A percentile compares a stretch with the other conserved stretches of the same genome.
Evolutionary conservation across 2,329 filamentous ascomycete species (phyloP).

Genomic region (Talaromyces islandicus): DNA sequence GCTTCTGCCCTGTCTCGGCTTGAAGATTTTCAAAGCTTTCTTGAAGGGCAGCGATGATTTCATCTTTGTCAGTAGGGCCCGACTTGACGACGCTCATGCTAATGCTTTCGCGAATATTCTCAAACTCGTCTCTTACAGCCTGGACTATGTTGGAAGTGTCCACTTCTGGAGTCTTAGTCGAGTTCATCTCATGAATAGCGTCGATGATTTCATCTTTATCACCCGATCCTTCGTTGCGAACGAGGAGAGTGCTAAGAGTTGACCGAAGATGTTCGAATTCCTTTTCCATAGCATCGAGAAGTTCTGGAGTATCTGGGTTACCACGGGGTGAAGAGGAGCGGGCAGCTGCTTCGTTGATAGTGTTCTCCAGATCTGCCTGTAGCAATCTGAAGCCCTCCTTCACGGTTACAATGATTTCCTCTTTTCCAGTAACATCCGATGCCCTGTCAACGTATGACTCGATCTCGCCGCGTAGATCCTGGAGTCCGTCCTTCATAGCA

Average conservation of each 20-base stretch:
- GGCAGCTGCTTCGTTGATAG: constrained; percentile 39
- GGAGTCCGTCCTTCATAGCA: constrained; percentile 79
- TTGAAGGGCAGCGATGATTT: constrained; percentile 53
- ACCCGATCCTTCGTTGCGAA: constrained; percentile 51
- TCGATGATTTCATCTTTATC: constrained; percentile 59
- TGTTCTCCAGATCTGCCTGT: constrained; percentile 52
- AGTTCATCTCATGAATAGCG: constrained; percentile 47
- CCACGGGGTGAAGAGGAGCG: constrained; percentile 24
- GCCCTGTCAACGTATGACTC: constrained; percentile 73
- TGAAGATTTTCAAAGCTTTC: constrained; percentile 40
- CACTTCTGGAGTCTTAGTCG: constrained; percentile 24
- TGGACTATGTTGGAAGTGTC: constrained; percentile 30
- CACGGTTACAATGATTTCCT: constrained; percentile 69
- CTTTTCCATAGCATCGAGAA: constrained; percentile 70
- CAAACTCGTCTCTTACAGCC: constrained; percentile 55
- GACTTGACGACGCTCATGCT: constrained; percentile 46
- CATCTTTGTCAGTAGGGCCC: constrained; percentile 51
- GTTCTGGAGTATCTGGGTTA: constrained; percentile 56
- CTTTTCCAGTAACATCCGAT: constrained; percentile 62
- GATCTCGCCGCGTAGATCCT: constrained; percentile 72
- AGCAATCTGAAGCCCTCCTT: constrained; percentile 58
- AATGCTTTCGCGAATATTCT: constrained; percentile 54
- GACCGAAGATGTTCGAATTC: constrained; percentile 80
- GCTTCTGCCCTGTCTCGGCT: constrained; percentile 49
- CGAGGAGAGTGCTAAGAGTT: constrained; percentile 63